Percentiles rank a stretch among this genome's conserved stretches.
These are phyloP conservation scores for Macrocybe gigantea DNA, from an alignment of 768 basidiomycete species.

Conservation along the genomic window DNA sequence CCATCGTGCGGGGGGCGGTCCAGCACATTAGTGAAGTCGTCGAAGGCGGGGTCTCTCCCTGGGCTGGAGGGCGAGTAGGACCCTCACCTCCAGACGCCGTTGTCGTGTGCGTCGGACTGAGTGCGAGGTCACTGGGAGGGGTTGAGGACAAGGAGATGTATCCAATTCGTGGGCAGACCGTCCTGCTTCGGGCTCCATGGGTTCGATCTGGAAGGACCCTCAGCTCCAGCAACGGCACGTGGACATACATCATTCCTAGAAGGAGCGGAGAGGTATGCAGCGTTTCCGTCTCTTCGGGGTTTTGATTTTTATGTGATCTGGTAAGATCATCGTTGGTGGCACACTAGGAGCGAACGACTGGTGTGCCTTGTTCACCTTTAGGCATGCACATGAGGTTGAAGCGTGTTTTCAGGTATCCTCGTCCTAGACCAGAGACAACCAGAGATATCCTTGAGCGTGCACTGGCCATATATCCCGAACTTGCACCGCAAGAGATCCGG, in stretches of 20 bases:
- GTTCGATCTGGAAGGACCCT: conserved; percentile 45
- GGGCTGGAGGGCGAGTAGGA: conserved; percentile 12
- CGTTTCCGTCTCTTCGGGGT: not conserved
- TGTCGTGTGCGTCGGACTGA: conserved; percentile 64
- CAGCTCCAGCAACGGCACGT: conserved; percentile 31
- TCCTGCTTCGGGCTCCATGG: conserved; percentile 61
- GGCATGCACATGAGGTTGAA: not conserved
- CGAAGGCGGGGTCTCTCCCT: conserved; percentile 39
- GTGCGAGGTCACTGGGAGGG: conserved; percentile 64
- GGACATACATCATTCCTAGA: conserved; percentile 59
- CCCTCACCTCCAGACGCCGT: conserved; percentile 40
- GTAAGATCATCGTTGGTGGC: conserved; percentile 52
- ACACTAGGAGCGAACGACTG: conserved; percentile 56
- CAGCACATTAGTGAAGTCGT: conserved; percentile 62
- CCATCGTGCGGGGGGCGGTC: conserved; percentile 42
- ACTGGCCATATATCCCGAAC: conserved; percentile 42
- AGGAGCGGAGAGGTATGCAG: conserved; percentile 40
- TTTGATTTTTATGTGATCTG: not conserved
- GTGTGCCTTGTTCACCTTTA: conserved; percentile 19
- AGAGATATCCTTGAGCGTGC: conserved; percentile 45
- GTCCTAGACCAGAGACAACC: conserved; percentile 52
- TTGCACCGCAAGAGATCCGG: conserved; percentile 41
- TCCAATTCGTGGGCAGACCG: conserved; percentile 77
- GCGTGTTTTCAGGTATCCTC: conserved; percentile 41
- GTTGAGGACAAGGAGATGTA: conserved; percentile 67